Conservation (phyloP, 176 grass and related monocot species). For the Pontederia paniculata region DNA sequence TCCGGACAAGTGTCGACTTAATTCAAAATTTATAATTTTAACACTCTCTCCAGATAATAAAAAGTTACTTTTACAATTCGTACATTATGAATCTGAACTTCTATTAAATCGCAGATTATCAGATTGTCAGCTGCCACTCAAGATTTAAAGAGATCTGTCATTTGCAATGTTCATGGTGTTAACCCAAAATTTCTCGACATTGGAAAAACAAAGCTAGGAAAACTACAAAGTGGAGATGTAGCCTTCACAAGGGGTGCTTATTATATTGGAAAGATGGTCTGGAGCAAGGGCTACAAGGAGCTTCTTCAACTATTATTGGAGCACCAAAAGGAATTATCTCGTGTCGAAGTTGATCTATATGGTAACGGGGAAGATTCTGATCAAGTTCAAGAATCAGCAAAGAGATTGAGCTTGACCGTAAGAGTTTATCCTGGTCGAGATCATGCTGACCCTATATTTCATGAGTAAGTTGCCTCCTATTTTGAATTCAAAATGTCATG, state of each 20-base stretch:
- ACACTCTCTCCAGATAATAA: no score
- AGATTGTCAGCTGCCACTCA: constrained; percentile 89
- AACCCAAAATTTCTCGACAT: constrained; percentile 93
- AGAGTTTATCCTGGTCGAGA: constrained; percentile 71
- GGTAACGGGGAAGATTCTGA: constrained; percentile 89
- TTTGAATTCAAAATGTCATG: background rate
- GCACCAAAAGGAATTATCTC: constrained; percentile 56
- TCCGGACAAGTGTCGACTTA: no score
- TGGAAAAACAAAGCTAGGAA: constrained; percentile 57
- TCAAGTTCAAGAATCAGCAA: constrained; percentile 42
- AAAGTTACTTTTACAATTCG: no score
- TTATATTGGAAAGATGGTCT: constrained; percentile 97
- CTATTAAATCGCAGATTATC: constrained; percentile 45
- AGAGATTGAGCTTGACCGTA: constrained; percentile 51
- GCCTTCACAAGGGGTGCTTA: constrained; percentile 72
- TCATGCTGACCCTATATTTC: constrained; percentile 81
- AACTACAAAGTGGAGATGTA: constrained; percentile 60
- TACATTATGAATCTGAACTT: constrained; percentile 1
- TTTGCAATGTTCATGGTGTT: constrained; percentile 97
- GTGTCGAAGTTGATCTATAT: constrained; percentile 73
- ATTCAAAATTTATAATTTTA: no score
- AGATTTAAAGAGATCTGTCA: constrained; percentile 64
- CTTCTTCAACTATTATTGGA: constrained; percentile 70
- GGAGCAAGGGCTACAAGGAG: constrained; percentile 92
- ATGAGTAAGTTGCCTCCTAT: constrained; percentile 51